Conservation (phyloP, 2,329 filamentous ascomycete species). For the Cyphellophora europaea region DNA sequence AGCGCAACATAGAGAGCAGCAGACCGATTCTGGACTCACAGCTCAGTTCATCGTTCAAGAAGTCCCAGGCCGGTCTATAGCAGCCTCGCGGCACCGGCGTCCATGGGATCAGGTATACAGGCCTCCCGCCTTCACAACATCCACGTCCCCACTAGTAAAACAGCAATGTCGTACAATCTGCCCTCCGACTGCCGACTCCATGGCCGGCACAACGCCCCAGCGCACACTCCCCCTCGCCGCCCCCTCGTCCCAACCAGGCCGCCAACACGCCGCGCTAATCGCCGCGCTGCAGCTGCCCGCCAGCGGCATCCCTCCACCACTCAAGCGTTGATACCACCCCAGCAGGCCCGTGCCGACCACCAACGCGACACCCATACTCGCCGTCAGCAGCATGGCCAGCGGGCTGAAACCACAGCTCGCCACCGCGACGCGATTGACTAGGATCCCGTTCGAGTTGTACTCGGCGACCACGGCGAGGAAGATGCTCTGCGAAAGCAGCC, state of each 20-base stretch:
- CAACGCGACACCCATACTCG: constrained; percentile 6
- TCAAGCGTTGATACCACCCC: neutral
- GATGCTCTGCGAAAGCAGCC: constrained; percentile 35
- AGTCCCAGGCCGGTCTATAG: too few species aligned
- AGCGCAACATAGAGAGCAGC: too few species aligned
- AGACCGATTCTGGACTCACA: too few species aligned
- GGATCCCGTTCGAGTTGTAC: constrained; percentile 9
- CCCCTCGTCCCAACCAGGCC: constrained; percentile 14
- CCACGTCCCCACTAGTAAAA: constrained; percentile 17
- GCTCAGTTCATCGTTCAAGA: too few species aligned
- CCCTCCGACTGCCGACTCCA: neutral
- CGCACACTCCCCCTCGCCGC: constrained; percentile 14
- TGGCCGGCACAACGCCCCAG: constrained; percentile 18
- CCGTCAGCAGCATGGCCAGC: constrained; percentile 12
- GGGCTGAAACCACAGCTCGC: constrained; percentile 18
- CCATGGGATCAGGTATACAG: too few species aligned
- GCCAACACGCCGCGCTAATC: constrained; percentile 26
- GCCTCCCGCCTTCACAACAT: too few species aligned
- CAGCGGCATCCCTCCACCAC: constrained; percentile 20
- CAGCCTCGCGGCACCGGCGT: too few species aligned
- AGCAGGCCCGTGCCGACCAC: too few species aligned
- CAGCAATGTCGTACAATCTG: constrained; percentile 15
- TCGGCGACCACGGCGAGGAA: constrained; percentile 29
- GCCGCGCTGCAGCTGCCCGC: constrained; percentile 24
- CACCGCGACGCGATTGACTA: constrained; percentile 7